phyloP scores from a whole-genome alignment of 345 rosid species.

The Camelina laxa region DNA sequence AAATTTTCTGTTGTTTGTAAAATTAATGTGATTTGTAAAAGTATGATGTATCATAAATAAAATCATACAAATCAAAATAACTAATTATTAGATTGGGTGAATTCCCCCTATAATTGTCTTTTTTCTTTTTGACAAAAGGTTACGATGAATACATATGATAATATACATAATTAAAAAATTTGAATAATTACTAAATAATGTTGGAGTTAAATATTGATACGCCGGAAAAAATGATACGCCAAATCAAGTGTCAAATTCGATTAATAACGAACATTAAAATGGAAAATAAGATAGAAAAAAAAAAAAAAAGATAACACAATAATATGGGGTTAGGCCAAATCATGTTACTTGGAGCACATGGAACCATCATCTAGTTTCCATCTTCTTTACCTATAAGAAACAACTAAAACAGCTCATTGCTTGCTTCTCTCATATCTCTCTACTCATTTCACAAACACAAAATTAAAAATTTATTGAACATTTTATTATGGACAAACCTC shows the following conservation, averaged over 20 bases:
- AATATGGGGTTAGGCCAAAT: constrained; percentile 36
- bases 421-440: constrained; percentile 20
- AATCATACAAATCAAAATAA: too few relatives aligned
- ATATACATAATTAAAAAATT: constrained; percentile 8
- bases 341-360: constrained; percentile 47
- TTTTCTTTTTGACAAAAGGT: neutral
- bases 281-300: neutral
- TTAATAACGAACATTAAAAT: neutral
- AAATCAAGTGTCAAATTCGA: constrained; percentile 26
- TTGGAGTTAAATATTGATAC: constrained; percentile 25
- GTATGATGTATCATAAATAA: neutral
- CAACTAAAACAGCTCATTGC: constrained; percentile 42
- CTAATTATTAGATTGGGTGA: neutral
- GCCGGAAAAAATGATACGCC: constrained; percentile 26
- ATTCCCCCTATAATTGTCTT: neutral
- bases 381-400: constrained; percentile 33
- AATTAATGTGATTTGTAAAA: neutral
- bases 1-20: neutral
- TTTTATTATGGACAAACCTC: neutral
- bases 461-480: neutral
- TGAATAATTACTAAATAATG: constrained; percentile 17
- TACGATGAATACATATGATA: neutral
- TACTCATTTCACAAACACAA: constrained; percentile 31
- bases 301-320: neutral
- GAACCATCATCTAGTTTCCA: constrained; percentile 37